These are phyloP conservation scores for Salmacisia buchloeana DNA, from an alignment of 1,284 basidiomycete genomes.

Conservation along the genomic window DNA sequence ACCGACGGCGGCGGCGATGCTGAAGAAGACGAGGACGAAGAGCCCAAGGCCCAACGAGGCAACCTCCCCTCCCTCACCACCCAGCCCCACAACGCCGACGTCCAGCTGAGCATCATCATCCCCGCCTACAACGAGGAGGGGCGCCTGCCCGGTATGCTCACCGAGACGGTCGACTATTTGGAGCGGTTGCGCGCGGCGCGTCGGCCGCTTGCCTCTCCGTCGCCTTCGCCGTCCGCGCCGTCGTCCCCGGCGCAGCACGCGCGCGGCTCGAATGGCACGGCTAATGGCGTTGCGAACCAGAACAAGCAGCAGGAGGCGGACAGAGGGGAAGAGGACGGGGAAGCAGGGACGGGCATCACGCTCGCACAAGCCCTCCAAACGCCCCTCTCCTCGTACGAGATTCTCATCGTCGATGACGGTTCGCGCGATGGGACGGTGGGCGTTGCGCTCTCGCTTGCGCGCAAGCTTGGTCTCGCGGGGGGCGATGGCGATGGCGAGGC, in stretches of 20 bases:
- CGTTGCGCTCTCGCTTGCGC: conserved; percentile 64
- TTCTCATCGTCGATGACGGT: conserved; percentile 85
- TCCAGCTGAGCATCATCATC: conserved; percentile 67
- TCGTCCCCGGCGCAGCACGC: conserved; percentile 10
- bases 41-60: neutral
- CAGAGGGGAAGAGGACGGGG: conserved; percentile 19
- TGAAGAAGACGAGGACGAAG: neutral
- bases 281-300: too few relatives aligned
- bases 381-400: conserved; percentile 57
- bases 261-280: too few relatives aligned
- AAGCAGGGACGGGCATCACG: conserved; percentile 10
- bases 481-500: too few relatives aligned
- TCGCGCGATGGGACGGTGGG: conserved; percentile 69
- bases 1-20: neutral
- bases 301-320: too few relatives aligned
- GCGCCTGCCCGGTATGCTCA: conserved; percentile 75
- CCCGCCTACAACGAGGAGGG: conserved; percentile 84
- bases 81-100: conserved; percentile 53
- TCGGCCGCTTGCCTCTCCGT: neutral
- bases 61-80: conserved; percentile 49
- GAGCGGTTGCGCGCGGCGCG: conserved; percentile 29
- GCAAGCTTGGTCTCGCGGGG: conserved; percentile 51
- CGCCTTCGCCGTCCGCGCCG: neutral
- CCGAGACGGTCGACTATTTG: conserved; percentile 59
- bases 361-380: conserved; percentile 2